Evolutionary conservation across 1,284 basidiomycete species (phyloP).

Genomic region (Fomitopsis palustris): DNA sequence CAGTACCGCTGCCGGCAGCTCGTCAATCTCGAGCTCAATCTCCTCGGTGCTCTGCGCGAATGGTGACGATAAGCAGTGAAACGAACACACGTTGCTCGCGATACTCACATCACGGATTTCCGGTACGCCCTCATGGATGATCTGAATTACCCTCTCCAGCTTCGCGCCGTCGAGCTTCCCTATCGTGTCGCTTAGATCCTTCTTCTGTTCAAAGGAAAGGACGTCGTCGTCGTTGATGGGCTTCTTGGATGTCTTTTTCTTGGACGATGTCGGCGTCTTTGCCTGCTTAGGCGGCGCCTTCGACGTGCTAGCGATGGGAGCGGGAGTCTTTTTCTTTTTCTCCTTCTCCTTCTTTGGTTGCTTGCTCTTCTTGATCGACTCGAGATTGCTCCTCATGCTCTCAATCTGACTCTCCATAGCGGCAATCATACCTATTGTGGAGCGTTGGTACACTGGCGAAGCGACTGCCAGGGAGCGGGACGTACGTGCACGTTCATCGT

Average conservation of each 20-base stretch:
- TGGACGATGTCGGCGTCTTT: constrained; percentile 31
- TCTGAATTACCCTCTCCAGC: constrained; percentile 82
- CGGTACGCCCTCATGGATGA: constrained; percentile 88
- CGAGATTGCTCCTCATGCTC: constrained; percentile 61
- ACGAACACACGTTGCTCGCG: not conserved
- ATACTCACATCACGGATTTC: constrained; percentile 83
- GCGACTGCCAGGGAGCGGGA: not conserved
- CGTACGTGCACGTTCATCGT: constrained; percentile 52
- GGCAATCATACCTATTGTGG: constrained; percentile 55
- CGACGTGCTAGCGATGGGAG: constrained; percentile 58
- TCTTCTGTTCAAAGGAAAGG: constrained; percentile 91
- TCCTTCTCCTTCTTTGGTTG: constrained; percentile 67
- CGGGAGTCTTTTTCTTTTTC: constrained; percentile 38
- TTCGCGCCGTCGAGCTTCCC: constrained; percentile 73
- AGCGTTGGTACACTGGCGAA: constrained; percentile 1
- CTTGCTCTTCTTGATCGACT: constrained; percentile 52
- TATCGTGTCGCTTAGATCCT: constrained; percentile 93
- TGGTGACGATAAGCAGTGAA: not conserved
- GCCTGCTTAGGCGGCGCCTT: constrained; percentile 47
- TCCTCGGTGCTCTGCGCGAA: constrained; percentile 80
- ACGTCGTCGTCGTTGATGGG: constrained; percentile 59
- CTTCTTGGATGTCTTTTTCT: constrained; percentile 38
- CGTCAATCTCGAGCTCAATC: constrained; percentile 95
- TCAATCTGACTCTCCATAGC: constrained; percentile 74
- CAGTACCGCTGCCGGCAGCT: constrained; percentile 78